phyloP scores from a whole-genome alignment of 148 eudicot genomes.

The Arctostaphylos glauca region DNA sequence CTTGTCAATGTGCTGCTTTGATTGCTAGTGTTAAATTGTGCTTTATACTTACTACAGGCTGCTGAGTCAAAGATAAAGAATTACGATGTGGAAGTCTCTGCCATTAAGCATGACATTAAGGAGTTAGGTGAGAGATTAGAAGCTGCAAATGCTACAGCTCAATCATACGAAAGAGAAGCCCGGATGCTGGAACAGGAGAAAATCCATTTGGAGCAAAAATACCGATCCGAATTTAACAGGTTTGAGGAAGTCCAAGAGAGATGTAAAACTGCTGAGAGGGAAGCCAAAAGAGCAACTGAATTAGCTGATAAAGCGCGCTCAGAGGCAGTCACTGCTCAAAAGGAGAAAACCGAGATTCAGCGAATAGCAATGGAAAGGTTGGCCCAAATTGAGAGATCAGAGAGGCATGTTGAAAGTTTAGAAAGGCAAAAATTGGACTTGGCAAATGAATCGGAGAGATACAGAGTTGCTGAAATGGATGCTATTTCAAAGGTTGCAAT shows the following conservation, averaged over 20 bases:
- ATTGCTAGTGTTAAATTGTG: not conserved
- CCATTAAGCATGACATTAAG: slow-evolving; percentile 49
- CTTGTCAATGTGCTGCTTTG: not conserved
- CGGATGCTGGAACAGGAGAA: slow-evolving; percentile 77
- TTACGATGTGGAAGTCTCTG: slow-evolving; percentile 52
- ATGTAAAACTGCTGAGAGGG: slow-evolving; percentile 78
- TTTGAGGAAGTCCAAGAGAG: slow-evolving; percentile 83
- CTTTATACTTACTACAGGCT: slow-evolving; percentile 38
- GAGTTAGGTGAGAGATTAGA: slow-evolving; percentile 62
- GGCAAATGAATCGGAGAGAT: slow-evolving; percentile 47
- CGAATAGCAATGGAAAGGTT: slow-evolving; percentile 68
- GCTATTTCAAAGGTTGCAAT: slow-evolving; percentile 60
- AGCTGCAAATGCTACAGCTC: slow-evolving; percentile 53
- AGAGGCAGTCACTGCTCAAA: slow-evolving; percentile 72
- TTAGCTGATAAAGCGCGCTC: slow-evolving; percentile 78
- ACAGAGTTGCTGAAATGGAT: slow-evolving; percentile 61
- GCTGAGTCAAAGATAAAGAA: slow-evolving; percentile 74
- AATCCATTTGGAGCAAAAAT: slow-evolving; percentile 72
- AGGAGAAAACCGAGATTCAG: slow-evolving; percentile 67
- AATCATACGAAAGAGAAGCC: slow-evolving; percentile 79
- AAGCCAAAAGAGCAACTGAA: slow-evolving; percentile 82
- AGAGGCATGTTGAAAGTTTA: slow-evolving; percentile 65
- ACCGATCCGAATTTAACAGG: slow-evolving; percentile 60
- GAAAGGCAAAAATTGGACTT: slow-evolving; percentile 58
- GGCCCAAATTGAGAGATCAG: slow-evolving; percentile 75